Conservation (phyloP, 805 yeast genomes). For the Lachancea thermotolerans region DNA sequence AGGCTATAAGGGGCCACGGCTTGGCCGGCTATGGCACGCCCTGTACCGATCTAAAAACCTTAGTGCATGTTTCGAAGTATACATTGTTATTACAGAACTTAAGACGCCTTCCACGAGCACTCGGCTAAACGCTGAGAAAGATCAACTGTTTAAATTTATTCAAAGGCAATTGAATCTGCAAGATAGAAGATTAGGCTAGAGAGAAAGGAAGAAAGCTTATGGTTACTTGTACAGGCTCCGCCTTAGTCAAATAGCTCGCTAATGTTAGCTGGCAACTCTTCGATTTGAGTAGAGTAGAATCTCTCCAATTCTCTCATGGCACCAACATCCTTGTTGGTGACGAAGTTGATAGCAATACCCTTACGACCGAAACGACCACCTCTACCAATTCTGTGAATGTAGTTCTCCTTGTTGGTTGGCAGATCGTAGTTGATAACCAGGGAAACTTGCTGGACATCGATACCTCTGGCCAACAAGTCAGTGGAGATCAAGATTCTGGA, state of each 20-base stretch:
- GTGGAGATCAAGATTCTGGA: conserved; percentile 93
- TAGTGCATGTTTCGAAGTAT: conserved; percentile 7
- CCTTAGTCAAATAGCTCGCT: conserved; percentile 36
- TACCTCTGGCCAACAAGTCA: conserved; percentile 97
- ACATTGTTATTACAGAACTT: conserved; percentile 5
- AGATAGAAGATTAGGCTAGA: conserved; percentile 1
- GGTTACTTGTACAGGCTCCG: neutral
- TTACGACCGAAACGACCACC: conserved; percentile 98
- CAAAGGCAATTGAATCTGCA: conserved; percentile 2
- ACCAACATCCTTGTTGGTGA: conserved; percentile 70
- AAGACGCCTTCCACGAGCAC: conserved; percentile 4
- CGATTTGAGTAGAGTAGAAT: conserved; percentile 67
- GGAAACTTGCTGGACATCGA: conserved; percentile 97
- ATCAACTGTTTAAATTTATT: neutral
- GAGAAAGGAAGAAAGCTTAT: neutral
- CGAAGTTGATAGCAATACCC: conserved; percentile 95
- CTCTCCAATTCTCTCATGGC: conserved; percentile 68
- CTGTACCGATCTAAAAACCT: conserved; percentile 1
- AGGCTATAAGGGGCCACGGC: neutral
- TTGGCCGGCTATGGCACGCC: too few species aligned
- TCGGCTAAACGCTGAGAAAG: conserved; percentile 1
- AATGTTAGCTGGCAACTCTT: conserved; percentile 74
- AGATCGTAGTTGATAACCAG: conserved; percentile 92
- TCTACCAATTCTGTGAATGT: conserved; percentile 96
- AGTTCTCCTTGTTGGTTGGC: conserved; percentile 89